Percentiles rank a stretch among this genome's conserved stretches.
Conservation (phyloP, 1,284 basidiomycete species). For the Sphaerobolus stellatus region DNA sequence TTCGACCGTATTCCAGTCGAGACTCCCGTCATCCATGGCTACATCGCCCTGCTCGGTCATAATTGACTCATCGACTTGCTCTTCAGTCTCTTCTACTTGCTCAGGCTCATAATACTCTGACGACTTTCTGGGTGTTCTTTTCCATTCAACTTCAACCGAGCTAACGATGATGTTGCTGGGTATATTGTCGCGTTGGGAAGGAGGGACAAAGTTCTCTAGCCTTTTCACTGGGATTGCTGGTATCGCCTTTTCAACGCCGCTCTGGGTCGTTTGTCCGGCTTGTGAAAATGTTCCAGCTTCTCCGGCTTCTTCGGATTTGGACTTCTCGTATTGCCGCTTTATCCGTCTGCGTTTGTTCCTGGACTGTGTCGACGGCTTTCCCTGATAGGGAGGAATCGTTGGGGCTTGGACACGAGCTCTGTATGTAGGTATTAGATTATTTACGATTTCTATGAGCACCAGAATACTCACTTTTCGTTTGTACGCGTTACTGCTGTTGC, state of each 20-base stretch:
- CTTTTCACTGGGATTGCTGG: background rate
- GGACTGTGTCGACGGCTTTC: constrained; percentile 62
- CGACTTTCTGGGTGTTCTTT: constrained; percentile 22
- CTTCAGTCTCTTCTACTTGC: constrained; percentile 14
- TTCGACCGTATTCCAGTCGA: constrained; percentile 44
- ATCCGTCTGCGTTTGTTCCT: constrained; percentile 65
- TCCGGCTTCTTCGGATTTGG: background rate
- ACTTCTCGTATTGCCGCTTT: constrained; percentile 40
- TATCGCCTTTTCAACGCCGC: background rate
- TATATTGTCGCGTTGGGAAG: constrained; percentile 60
- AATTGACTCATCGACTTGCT: constrained; percentile 8
- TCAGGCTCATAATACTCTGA: constrained; percentile 11
- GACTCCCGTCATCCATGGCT: constrained; percentile 2
- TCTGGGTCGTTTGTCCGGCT: background rate
- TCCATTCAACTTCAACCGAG: constrained; percentile 58
- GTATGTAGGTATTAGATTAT: constrained; percentile 3
- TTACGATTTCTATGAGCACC: constrained; percentile 3
- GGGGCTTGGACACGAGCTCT: constrained; percentile 14
- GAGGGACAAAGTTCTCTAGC: constrained; percentile 48
- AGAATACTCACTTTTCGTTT: background rate
- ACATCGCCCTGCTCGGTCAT: too few relatives aligned
- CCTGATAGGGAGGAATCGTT: constrained; percentile 59
- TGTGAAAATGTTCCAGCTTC: background rate
- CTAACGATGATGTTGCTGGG: constrained; percentile 66
- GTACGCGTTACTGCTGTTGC: background rate